phyloP scores from a whole-genome alignment of 2,329 filamentous ascomycete species.

The Rosellinia necatrix region DNA sequence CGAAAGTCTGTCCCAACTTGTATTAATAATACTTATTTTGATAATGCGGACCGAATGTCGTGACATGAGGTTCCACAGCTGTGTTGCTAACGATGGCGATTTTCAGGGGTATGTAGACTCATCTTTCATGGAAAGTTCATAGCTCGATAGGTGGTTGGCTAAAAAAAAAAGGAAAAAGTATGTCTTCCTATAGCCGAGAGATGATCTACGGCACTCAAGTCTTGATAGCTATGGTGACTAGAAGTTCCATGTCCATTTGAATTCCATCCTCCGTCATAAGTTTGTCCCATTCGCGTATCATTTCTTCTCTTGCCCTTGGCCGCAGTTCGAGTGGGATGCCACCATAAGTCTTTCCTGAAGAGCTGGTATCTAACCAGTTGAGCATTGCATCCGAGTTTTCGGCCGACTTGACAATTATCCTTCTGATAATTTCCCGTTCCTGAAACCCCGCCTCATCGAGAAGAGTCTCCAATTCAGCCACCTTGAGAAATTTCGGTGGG shows the following conservation, averaged over 20 bases:
- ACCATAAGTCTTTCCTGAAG: conserved; percentile 41
- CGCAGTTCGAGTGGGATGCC: conserved; percentile 38
- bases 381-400: conserved; percentile 35
- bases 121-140: too few relatives aligned
- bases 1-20: too few relatives aligned
- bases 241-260: conserved; percentile 39
- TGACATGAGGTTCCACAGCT: too few relatives aligned
- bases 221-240: conserved; percentile 32
- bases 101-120: too few relatives aligned
- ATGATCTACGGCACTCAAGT: neutral
- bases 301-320: conserved; percentile 36
- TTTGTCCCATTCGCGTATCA: conserved; percentile 40
- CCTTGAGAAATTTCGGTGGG: conserved; percentile 35
- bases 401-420: conserved; percentile 34
- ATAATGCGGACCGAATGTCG: too few relatives aligned
- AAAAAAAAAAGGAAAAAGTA: too few relatives aligned
- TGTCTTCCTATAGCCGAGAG: too few relatives aligned
- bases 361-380: conserved; percentile 41
- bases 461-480: conserved; percentile 29
- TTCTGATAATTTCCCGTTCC: conserved; percentile 29
- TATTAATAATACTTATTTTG: too few relatives aligned
- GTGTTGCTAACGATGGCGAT: too few relatives aligned
- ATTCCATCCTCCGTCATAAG: conserved; percentile 35
- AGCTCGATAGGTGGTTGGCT: too few relatives aligned
- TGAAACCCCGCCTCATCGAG: conserved; percentile 32